A percentile compares a stretch with the other conserved stretches of the same genome.
Evolutionary conservation across 805 yeast species (phyloP).

Genomic region (Kazachstania kunashirensis): DNA sequence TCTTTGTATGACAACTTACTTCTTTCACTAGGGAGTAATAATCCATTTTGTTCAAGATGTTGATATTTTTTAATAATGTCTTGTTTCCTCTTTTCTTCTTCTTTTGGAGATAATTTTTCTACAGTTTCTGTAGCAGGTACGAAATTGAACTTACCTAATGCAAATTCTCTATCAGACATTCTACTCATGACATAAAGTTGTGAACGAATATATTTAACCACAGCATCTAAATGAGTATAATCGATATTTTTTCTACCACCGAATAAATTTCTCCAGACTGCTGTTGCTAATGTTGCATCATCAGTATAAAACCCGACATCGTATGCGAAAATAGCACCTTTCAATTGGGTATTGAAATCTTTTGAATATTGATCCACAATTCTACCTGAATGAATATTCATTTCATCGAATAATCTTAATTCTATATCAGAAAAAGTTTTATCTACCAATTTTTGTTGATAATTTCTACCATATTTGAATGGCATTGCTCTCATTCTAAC

Average conservation of each 20-base stretch:
- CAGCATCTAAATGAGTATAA: conserved; percentile 73
- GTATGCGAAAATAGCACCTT: conserved; percentile 82
- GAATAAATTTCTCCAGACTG: conserved; percentile 85
- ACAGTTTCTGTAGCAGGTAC: conserved; percentile 76
- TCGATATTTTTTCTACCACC: conserved; percentile 77
- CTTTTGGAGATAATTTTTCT: conserved; percentile 55
- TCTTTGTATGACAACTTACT: conserved; percentile 42
- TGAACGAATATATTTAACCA: conserved; percentile 82
- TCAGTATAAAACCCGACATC: conserved; percentile 84
- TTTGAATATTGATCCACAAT: conserved; percentile 78
- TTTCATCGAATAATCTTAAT: conserved; percentile 70
- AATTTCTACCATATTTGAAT: conserved; percentile 73
- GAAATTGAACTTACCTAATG: conserved; percentile 78
- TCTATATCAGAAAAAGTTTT: conserved; percentile 86
- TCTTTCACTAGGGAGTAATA: conserved; percentile 51
- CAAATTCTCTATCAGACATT: conserved; percentile 86
- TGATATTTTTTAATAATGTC: conserved; percentile 46
- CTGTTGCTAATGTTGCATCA: conserved; percentile 68
- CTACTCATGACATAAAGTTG: conserved; percentile 80
- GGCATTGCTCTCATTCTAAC: conserved; percentile 97
- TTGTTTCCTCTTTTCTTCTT: conserved; percentile 44
- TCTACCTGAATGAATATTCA: conserved; percentile 73
- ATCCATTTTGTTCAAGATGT: conserved; percentile 33
- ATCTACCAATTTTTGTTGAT: conserved; percentile 87
- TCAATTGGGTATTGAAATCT: conserved; percentile 80